Conservation (phyloP, 495 filamentous ascomycete genomes). For the Aspergillus incahuasiensis region DNA sequence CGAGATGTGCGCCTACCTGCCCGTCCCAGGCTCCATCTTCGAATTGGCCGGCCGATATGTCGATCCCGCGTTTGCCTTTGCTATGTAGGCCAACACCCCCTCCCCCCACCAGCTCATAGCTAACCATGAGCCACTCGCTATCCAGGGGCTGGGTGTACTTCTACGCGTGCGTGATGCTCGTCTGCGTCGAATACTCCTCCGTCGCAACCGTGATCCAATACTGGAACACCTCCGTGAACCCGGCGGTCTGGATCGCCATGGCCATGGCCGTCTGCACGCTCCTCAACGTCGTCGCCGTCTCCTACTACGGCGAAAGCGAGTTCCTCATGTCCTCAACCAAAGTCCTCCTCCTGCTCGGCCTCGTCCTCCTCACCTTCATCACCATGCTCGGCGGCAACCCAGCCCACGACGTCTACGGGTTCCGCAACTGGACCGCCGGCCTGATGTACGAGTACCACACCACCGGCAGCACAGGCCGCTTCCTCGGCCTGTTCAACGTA, state of each 20-base stretch:
- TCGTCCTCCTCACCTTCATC: slow-evolving; percentile 63
- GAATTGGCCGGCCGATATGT: slow-evolving; percentile 66
- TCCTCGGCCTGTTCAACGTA: slow-evolving; percentile 39
- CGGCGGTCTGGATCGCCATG: slow-evolving; percentile 67
- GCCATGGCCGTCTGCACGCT: slow-evolving; percentile 61
- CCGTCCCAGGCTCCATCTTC: slow-evolving; percentile 67
- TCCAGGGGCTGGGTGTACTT: slow-evolving; percentile 39
- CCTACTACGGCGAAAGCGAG: slow-evolving; percentile 68
- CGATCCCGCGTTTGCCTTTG: slow-evolving; percentile 67
- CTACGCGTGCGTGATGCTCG: slow-evolving; percentile 35
- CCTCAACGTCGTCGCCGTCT: slow-evolving; percentile 64
- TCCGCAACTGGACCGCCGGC: slow-evolving; percentile 58
- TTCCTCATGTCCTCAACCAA: slow-evolving; percentile 73
- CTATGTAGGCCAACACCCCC: slow-evolving; percentile 34
- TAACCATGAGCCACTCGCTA: not conserved
- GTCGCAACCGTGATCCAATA: slow-evolving; percentile 66
- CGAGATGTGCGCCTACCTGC: slow-evolving; percentile 71
- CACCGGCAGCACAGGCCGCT: slow-evolving; percentile 31
- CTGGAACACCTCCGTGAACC: slow-evolving; percentile 50
- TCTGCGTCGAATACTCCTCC: slow-evolving; percentile 65
- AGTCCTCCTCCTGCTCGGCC: slow-evolving; percentile 66
- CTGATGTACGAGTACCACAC: slow-evolving; percentile 32
- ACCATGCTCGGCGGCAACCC: slow-evolving; percentile 65
- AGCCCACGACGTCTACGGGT: slow-evolving; percentile 58
- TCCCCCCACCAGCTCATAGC: no score